These are phyloP conservation scores for Tubosaeta brunneosetosa DNA, from an alignment of 768 basidiomycete genomes.

Conservation along the genomic window DNA sequence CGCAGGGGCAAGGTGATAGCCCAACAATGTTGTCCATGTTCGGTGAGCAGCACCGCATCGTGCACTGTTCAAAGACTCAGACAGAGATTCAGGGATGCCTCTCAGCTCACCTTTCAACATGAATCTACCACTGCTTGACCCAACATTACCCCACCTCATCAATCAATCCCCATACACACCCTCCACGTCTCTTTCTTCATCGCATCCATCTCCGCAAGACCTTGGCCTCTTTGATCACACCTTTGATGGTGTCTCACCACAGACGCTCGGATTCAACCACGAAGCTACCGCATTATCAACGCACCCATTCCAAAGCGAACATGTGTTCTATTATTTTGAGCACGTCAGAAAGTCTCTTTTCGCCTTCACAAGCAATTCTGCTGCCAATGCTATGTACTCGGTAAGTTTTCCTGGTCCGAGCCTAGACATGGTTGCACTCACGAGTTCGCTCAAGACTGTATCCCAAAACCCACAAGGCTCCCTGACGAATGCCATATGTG, in stretches of 20 bases:
- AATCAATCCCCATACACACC: conserved; percentile 33
- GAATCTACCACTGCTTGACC: conserved; percentile 26
- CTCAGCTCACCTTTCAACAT: conserved; percentile 31
- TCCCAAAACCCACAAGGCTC: conserved; percentile 64
- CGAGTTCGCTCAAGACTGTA: conserved; percentile 36
- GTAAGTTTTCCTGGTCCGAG: conserved; percentile 39
- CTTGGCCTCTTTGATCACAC: conserved; percentile 28
- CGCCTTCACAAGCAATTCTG: conserved; percentile 56
- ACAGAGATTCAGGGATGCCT: conserved; percentile 17
- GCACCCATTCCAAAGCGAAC: conserved; percentile 49
- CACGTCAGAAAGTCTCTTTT: conserved; percentile 65
- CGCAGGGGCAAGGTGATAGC: conserved; percentile 19
- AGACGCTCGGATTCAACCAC: conserved; percentile 25
- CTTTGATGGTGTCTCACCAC: conserved; percentile 34
- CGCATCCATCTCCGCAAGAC: conserved; percentile 33
- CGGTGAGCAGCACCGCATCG: conserved; percentile 15
- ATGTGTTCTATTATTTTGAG: conserved; percentile 72
- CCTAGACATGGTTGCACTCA: conserved; percentile 14
- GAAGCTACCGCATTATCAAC: conserved; percentile 26
- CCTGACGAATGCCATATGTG: conserved; percentile 68
- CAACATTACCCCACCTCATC: conserved; percentile 24
- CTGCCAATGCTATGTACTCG: conserved; percentile 60
- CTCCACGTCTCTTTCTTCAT: conserved; percentile 30
- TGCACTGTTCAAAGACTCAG: conserved; percentile 10
- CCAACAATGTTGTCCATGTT: conserved; percentile 27